These are phyloP conservation scores for Erysimum cheiranthoides DNA, from an alignment of 345 rosid species.

Conservation along the genomic window DNA sequence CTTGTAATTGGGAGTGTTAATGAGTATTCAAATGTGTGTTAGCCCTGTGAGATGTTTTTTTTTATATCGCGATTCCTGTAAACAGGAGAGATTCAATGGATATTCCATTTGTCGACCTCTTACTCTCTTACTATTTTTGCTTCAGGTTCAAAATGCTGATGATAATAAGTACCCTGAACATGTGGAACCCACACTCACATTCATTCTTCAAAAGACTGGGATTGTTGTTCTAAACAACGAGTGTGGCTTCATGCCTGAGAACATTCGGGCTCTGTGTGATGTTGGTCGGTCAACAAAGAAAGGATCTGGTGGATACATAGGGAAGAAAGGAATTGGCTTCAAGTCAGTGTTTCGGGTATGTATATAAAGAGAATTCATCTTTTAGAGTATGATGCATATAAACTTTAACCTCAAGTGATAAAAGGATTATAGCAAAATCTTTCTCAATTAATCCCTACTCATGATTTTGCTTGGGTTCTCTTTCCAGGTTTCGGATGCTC, in stretches of 20 bases:
- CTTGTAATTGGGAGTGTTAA: conserved; percentile 22
- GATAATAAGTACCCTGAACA: conserved; percentile 77
- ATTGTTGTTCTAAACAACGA: conserved; percentile 84
- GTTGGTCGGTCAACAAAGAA: conserved; percentile 94
- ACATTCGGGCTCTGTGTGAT: conserved; percentile 93
- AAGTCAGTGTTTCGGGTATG: conserved; percentile 98
- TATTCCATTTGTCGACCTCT: conserved; percentile 25
- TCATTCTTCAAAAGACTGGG: conserved; percentile 81
- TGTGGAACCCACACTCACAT: conserved; percentile 81
- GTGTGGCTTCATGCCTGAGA: conserved; percentile 81
- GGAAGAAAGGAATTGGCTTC: conserved; percentile 98
- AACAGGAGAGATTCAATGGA: conserved; percentile 11
- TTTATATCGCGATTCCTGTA: neutral
- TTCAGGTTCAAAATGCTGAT: conserved; percentile 99
- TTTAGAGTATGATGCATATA: conserved; percentile 24
- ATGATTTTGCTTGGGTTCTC: conserved; percentile 27
- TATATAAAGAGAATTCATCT: conserved; percentile 15
- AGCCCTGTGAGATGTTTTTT: conserved; percentile 18
- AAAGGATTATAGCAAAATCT: conserved; percentile 6
- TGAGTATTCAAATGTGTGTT: conserved; percentile 11
- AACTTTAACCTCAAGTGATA: neutral
- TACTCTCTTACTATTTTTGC: conserved; percentile 41
- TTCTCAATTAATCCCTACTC: conserved; percentile 18
- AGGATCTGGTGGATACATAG: conserved; percentile 87
- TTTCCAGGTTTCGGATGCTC: conserved; percentile 90